Evolutionary conservation across 768 basidiomycete genomes (phyloP).

Genomic region (Psilocybe sp.): DNA sequence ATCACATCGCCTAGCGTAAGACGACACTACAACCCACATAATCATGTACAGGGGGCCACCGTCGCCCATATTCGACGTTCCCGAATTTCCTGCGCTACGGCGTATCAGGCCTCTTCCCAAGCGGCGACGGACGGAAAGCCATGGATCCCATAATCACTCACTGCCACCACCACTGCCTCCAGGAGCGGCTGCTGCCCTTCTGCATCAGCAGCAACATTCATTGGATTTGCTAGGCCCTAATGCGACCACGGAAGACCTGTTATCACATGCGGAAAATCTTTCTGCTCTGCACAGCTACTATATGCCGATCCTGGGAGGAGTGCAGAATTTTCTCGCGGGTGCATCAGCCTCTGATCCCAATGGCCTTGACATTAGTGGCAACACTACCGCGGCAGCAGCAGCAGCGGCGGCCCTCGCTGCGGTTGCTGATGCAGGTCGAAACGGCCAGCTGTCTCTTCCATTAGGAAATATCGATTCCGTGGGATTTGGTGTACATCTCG

Average conservation of each 20-base stretch:
- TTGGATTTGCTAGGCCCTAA: conserved; percentile 37
- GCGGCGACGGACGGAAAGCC: conserved; percentile 52
- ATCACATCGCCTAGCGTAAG: neutral
- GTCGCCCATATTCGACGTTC: conserved; percentile 62
- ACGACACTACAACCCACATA: conserved; percentile 12
- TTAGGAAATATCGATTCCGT: conserved; percentile 20
- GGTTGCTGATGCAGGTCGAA: conserved; percentile 16
- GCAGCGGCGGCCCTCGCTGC: conserved; percentile 19
- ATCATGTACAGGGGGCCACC: conserved; percentile 51
- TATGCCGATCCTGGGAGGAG: conserved; percentile 51
- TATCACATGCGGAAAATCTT: conserved; percentile 54
- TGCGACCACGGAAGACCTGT: conserved; percentile 53
- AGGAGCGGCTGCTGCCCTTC: conserved; percentile 12
- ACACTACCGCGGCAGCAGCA: conserved; percentile 10
- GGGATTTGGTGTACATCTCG: conserved; percentile 27
- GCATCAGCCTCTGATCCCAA: conserved; percentile 8
- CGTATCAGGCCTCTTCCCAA: conserved; percentile 79
- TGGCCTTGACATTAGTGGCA: neutral
- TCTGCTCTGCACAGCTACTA: conserved; percentile 64
- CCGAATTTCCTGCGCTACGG: conserved; percentile 60
- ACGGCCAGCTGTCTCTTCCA: conserved; percentile 14
- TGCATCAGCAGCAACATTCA: conserved; percentile 13
- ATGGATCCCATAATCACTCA: conserved; percentile 5
- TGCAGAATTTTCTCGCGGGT: conserved; percentile 40
- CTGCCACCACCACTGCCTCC: conserved; percentile 12